phyloP scores from a whole-genome alignment of 225 moss, liverwort and hornwort genomes.

The Pseudisothecium myosuroides region DNA sequence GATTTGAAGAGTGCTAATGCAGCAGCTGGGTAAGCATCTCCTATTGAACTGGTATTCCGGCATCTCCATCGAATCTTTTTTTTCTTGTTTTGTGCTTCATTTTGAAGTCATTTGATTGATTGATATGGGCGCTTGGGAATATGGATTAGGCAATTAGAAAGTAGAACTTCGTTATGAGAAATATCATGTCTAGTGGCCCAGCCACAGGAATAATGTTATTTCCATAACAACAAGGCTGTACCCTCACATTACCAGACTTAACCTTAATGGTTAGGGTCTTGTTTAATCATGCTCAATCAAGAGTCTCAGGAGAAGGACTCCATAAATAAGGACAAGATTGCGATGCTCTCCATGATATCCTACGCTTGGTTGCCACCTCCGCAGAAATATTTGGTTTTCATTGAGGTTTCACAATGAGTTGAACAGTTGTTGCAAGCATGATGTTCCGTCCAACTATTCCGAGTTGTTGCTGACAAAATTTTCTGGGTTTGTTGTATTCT shows the following conservation, averaged over 20 bases:
- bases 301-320: neutral
- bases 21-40: conserved; percentile 42
- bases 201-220: neutral
- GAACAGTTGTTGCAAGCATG: neutral
- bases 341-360: neutral
- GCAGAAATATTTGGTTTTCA: neutral
- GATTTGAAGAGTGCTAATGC: conserved; percentile 47
- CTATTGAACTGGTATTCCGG: neutral
- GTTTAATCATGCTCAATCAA: neutral
- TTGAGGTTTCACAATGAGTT: neutral
- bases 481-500: neutral
- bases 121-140: neutral
- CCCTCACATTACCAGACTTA: no score
- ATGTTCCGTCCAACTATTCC: neutral
- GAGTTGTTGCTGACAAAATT: neutral
- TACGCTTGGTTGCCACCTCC: neutral
- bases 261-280: neutral
- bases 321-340: neutral
- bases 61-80: neutral
- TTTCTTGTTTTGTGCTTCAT: neutral
- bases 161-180: neutral
- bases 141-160: neutral
- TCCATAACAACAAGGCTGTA: neutral
- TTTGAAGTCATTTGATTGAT: neutral
- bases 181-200: neutral